Conservation (phyloP, 2,329 filamentous ascomycete genomes). For the Apiospora koreana region DNA sequence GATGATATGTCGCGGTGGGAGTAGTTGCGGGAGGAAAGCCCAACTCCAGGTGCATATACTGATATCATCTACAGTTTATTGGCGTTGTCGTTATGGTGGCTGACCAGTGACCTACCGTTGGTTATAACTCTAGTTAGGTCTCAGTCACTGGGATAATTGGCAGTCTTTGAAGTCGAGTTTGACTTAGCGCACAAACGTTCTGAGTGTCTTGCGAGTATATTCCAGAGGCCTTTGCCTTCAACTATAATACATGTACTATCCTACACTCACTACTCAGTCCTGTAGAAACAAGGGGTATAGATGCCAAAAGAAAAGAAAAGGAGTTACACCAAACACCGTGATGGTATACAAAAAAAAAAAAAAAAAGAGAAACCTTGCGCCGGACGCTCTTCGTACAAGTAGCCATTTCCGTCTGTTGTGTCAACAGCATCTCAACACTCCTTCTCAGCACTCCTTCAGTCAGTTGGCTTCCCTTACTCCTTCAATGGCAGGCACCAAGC, state of each 20-base stretch:
- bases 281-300: not conserved
- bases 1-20: not conserved
- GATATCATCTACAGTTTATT: not conserved
- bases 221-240: not conserved
- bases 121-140: no score
- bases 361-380: not conserved
- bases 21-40: no score
- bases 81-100: no score
- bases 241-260: not conserved
- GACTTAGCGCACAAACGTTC: not conserved
- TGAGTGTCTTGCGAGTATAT: not conserved
- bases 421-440: no score
- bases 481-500: conserved; percentile 5
- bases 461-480: not conserved
- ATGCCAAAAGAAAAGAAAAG: not conserved
- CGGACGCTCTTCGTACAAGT: not conserved
- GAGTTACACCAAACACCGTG: not conserved
- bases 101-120: not conserved
- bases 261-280: not conserved
- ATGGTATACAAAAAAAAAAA: not conserved
- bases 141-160: not conserved
- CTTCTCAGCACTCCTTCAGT: no score
- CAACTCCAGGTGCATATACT: not conserved
- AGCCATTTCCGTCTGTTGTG: no score
- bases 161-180: not conserved